Evolutionary conservation across 2,329 filamentous ascomycete genomes (phyloP).

Genomic region (Coleophoma crateriformis): DNA sequence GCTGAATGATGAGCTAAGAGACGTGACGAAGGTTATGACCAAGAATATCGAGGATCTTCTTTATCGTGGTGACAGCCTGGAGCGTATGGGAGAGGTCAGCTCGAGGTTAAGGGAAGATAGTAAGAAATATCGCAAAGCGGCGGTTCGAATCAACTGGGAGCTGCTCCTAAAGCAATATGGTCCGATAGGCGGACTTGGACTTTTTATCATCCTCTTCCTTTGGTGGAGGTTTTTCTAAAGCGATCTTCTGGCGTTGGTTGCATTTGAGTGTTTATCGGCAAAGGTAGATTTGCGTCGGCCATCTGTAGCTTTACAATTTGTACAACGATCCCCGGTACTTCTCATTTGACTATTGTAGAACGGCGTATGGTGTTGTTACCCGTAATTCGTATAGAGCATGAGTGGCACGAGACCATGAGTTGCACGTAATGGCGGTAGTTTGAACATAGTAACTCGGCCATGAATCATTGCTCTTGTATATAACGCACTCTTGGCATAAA

Average conservation of each 20-base stretch:
- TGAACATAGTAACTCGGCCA: no score
- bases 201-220: slow-evolving; percentile 81
- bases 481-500: no score
- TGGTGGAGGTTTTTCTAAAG: slow-evolving; percentile 88
- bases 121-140: slow-evolving; percentile 88
- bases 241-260: background rate
- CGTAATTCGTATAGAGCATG: no score
- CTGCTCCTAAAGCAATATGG: slow-evolving; percentile 94
- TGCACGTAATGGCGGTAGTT: no score
- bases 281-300: no score
- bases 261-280: no score
- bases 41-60: slow-evolving; percentile 99
- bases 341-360: no score
- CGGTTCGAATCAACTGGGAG: slow-evolving; percentile 97
- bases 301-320: no score
- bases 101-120: slow-evolving; percentile 83
- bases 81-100: slow-evolving; percentile 95
- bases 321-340: no score
- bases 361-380: no score
- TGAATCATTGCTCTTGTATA: no score
- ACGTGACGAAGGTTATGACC: slow-evolving; percentile 99
- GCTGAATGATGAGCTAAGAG: slow-evolving; percentile 92
- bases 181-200: slow-evolving; percentile 73
- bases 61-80: slow-evolving; percentile 88
- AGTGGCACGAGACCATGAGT: no score